These are phyloP conservation scores for Cordyceps pruinosa DNA, from an alignment of 2,329 filamentous ascomycete species.

Conservation along the genomic window DNA sequence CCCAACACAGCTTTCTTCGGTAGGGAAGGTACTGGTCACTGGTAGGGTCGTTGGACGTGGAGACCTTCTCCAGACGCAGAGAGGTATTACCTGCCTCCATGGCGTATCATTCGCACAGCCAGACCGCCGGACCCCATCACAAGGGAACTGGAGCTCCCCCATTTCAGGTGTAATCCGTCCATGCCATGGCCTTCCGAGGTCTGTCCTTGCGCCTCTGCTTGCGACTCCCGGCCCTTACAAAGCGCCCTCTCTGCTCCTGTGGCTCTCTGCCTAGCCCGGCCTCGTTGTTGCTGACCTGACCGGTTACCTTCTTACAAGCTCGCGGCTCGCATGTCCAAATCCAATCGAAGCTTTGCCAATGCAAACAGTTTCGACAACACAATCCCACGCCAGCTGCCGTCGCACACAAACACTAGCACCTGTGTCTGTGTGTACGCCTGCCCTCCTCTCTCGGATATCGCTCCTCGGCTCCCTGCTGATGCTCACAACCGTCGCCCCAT, in stretches of 20 bases:
- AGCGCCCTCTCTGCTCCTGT: background rate
- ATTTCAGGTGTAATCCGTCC: conserved; percentile 11
- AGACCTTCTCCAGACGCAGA: background rate
- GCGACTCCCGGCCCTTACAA: conserved; percentile 5
- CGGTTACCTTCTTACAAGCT: background rate
- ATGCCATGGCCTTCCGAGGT: conserved; percentile 10
- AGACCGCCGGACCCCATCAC: conserved; percentile 9
- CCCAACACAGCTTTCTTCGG: conserved; percentile 5
- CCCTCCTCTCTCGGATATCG: background rate
- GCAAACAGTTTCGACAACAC: conserved; percentile 11
- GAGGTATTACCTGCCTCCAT: conserved; percentile 11
- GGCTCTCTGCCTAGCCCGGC: background rate
- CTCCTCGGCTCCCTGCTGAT: background rate
- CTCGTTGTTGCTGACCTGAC: conserved; percentile 8
- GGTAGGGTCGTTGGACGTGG: conserved; percentile 4
- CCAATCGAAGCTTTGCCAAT: conserved; percentile 1
- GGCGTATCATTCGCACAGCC: conserved; percentile 4
- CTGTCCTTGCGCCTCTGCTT: conserved; percentile 5
- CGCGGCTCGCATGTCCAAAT: background rate
- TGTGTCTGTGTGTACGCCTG: conserved; percentile 6
- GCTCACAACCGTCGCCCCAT: conserved; percentile 2
- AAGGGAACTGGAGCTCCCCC: conserved; percentile 9
- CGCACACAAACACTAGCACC: conserved; percentile 12
- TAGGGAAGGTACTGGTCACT: background rate
- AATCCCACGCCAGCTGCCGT: conserved; percentile 1